Evolutionary conservation across 1,284 basidiomycete genomes (phyloP).

Genomic region (Irpex sp.): DNA sequence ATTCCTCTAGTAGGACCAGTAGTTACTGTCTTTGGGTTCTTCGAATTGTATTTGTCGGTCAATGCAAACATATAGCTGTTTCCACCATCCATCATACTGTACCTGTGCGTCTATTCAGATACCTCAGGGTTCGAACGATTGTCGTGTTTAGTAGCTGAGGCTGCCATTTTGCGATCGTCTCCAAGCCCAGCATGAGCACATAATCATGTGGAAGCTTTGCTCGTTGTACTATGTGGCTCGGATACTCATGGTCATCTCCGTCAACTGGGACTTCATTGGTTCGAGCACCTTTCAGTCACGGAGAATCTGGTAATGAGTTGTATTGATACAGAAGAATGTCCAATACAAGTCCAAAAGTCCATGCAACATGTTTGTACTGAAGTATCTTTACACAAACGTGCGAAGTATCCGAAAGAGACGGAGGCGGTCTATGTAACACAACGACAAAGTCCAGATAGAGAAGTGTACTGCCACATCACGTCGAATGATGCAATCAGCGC

Average conservation of each 20-base stretch:
- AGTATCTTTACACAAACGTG: not conserved
- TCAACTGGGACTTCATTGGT: not conserved
- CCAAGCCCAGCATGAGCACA: too few relatives aligned
- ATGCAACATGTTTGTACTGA: not conserved
- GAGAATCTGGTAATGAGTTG: not conserved
- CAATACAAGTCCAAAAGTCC: not conserved
- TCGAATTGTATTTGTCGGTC: constrained; percentile 1
- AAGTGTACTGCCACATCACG: not conserved
- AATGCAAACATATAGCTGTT: not conserved
- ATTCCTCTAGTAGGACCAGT: not conserved
- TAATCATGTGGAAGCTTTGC: too few relatives aligned
- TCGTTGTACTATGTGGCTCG: too few relatives aligned
- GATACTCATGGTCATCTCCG: too few relatives aligned
- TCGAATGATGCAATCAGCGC: not conserved
- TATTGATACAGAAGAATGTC: not conserved
- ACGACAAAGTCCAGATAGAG: not conserved
- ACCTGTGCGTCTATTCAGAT: too few relatives aligned
- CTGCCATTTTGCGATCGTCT: too few relatives aligned
- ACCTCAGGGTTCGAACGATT: too few relatives aligned
- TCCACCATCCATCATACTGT: too few relatives aligned
- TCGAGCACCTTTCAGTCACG: not conserved
- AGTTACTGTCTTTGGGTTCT: not conserved
- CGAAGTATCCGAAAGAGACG: not conserved
- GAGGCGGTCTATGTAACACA: not conserved
- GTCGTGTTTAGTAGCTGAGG: too few relatives aligned